Evolutionary conservation across 164 flowering plant species (phyloP).

Genomic region (Warburgia ugandensis): DNA sequence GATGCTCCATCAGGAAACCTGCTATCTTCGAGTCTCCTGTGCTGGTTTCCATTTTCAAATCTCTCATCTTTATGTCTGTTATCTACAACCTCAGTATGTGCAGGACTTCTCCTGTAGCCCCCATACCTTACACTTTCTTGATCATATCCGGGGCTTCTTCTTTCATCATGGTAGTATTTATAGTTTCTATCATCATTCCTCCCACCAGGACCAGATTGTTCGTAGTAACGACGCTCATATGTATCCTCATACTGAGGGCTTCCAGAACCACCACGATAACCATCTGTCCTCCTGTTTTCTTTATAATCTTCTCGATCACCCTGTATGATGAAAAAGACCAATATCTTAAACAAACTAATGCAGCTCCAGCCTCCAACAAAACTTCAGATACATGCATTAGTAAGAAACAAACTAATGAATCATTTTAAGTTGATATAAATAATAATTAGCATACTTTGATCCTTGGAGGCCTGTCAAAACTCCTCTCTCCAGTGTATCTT

Average conservation of each 20-base stretch:
- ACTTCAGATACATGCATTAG: neutral
- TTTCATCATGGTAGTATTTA: slow-evolving; percentile 35
- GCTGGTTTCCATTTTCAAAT: slow-evolving; percentile 54
- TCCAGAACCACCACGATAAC: slow-evolving; percentile 56
- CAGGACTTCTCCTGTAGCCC: slow-evolving; percentile 64
- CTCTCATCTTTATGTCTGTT: slow-evolving; percentile 92
- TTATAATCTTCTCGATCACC: slow-evolving; percentile 58
- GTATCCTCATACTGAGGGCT: slow-evolving; percentile 79
- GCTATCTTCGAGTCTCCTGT: slow-evolving; percentile 50
- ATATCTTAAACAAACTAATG: neutral
- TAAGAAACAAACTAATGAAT: neutral
- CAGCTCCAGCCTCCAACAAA: slow-evolving; percentile 2
- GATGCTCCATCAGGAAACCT: slow-evolving; percentile 54
- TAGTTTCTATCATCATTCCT: slow-evolving; percentile 44
- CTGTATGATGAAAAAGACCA: slow-evolving; percentile 23
- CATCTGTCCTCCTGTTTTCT: slow-evolving; percentile 48
- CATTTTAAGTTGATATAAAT: neutral
- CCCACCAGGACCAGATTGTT: slow-evolving; percentile 59
- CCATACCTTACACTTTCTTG: slow-evolving; percentile 43
- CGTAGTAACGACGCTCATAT: slow-evolving; percentile 59
- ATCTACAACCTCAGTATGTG: slow-evolving; percentile 62
- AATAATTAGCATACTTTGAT: slow-evolving; percentile 34
- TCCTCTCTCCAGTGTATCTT: slow-evolving; percentile 81
- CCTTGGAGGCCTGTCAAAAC: slow-evolving; percentile 65
- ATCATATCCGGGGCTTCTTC: slow-evolving; percentile 78